phyloP scores from a whole-genome alignment of 257 asterid species.

The Anisodus tanguticus region DNA sequence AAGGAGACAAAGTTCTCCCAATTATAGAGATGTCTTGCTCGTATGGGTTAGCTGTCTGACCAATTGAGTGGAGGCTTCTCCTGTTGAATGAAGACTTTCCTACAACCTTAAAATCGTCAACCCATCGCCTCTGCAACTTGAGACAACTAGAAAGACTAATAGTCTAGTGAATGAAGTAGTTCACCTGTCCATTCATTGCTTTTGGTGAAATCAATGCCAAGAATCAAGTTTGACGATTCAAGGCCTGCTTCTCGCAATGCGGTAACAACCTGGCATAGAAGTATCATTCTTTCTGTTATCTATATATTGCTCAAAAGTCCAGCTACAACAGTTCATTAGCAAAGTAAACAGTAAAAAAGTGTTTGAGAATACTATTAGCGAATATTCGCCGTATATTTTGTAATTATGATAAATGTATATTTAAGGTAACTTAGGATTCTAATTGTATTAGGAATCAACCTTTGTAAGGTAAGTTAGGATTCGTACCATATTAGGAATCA shows the following conservation, averaged over 20 bases:
- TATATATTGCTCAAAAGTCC: constrained; percentile 4
- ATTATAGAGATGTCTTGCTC: constrained; percentile 91
- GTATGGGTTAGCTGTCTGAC: constrained; percentile 65
- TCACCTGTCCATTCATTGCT: constrained; percentile 96
- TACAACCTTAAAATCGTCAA: constrained; percentile 45
- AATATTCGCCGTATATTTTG: no score
- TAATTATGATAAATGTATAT: no score
- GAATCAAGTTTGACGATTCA: constrained; percentile 86
- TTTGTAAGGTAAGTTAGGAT: no score
- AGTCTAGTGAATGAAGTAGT: constrained; percentile 31
- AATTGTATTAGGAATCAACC: no score
- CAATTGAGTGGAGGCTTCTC: constrained; percentile 80
- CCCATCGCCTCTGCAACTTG: constrained; percentile 19
- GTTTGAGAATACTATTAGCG: no score
- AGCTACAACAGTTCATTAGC: constrained; percentile 6
- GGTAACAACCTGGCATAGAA: constrained; percentile 57
- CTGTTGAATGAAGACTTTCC: constrained; percentile 75
- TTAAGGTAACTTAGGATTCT: no score
- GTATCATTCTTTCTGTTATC: constrained; percentile 11
- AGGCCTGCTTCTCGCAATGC: constrained; percentile 83
- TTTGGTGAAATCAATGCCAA: constrained; percentile 89
- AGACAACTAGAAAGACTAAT: constrained; percentile 14
- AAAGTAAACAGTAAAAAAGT: constrained; percentile 2
- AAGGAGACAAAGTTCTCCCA: constrained; percentile 80
- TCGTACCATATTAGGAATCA: no score